A percentile compares a stretch with the other conserved stretches of the same genome.
Conservation (phyloP, 2,329 filamentous ascomycete genomes). For the Orbilia blumenaviensis region DNA sequence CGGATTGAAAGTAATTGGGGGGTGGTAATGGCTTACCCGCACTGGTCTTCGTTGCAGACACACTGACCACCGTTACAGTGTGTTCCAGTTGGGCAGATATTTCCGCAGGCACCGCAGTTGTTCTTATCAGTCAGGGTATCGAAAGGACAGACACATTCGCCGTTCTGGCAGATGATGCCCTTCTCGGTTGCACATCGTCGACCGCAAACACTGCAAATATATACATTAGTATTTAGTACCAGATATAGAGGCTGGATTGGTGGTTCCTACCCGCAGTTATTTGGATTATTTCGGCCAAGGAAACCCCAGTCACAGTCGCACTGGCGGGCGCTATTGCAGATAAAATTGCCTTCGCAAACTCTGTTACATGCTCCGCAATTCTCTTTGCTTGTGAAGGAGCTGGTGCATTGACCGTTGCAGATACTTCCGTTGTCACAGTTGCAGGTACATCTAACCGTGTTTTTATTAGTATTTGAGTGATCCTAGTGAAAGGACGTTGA, state of each 20-base stretch:
- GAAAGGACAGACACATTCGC: conserved; percentile 8
- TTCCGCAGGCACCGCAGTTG: conserved; percentile 54
- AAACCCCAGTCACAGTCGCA: conserved; percentile 21
- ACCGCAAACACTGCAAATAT: conserved; percentile 2
- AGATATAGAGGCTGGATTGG: not conserved
- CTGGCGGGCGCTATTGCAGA: conserved; percentile 4
- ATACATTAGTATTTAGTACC: not conserved
- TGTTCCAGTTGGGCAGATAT: conserved; percentile 37
- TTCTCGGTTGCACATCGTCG: conserved; percentile 19
- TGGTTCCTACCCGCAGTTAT: conserved; percentile 20
- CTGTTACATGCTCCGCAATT: conserved; percentile 23
- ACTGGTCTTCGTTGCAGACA: conserved; percentile 38
- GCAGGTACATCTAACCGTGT: conserved; percentile 7
- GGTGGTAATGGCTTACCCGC: conserved; percentile 27
- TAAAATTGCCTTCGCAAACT: conserved; percentile 1
- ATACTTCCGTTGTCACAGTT: conserved; percentile 18
- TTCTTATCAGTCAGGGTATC: conserved; percentile 28
- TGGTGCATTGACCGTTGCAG: conserved; percentile 4
- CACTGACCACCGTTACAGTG: conserved; percentile 33
- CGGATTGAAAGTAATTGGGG: not conserved
- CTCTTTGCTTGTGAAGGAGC: not conserved
- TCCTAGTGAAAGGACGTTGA: not conserved
- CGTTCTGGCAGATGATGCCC: conserved; percentile 5
- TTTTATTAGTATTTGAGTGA: not conserved
- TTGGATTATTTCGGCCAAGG: conserved; percentile 7